These are phyloP conservation scores for Lipomyces orientalis DNA, from an alignment of 805 yeast species.

Conservation along the genomic window DNA sequence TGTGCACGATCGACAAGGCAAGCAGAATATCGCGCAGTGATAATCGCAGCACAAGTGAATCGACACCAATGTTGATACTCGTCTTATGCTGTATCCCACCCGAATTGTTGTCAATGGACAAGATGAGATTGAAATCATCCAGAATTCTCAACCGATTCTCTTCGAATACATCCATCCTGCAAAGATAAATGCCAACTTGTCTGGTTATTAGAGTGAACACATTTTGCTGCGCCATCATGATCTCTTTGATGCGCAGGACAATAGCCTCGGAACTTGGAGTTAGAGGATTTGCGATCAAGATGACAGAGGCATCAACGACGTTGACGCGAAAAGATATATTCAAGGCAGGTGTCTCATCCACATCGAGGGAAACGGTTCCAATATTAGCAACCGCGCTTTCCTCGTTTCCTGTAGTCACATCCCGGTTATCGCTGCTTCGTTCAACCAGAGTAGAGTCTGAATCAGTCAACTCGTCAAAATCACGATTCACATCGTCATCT, in stretches of 20 bases:
- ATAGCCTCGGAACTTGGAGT: conserved; percentile 77
- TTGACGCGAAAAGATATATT: conserved; percentile 55
- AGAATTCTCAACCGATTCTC: conserved; percentile 70
- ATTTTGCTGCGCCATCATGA: conserved; percentile 70
- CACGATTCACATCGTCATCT: conserved; percentile 32
- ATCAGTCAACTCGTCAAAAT: conserved; percentile 28
- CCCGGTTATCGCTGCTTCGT: not conserved
- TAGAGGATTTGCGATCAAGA: conserved; percentile 80
- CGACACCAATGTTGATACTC: conserved; percentile 70
- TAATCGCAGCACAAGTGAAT: conserved; percentile 78
- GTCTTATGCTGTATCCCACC: conserved; percentile 66
- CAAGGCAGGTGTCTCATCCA: conserved; percentile 27
- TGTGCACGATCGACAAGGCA: conserved; percentile 74
- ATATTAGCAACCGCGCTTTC: conserved; percentile 9
- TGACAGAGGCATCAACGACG: conserved; percentile 75
- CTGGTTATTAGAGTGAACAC: conserved; percentile 69
- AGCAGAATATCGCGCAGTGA: conserved; percentile 86
- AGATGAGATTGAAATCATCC: conserved; percentile 85
- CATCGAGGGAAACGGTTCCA: conserved; percentile 28
- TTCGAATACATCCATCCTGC: conserved; percentile 72
- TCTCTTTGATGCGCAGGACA: conserved; percentile 84
- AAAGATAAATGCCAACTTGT: conserved; percentile 84
- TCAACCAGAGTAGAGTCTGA: conserved; percentile 11
- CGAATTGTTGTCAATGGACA: conserved; percentile 73
- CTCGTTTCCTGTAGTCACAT: not conserved